These are phyloP conservation scores for Aureococcus anophagefferens DNA, from an alignment of 108 stramenopile species.

Conservation along the genomic window DNA sequence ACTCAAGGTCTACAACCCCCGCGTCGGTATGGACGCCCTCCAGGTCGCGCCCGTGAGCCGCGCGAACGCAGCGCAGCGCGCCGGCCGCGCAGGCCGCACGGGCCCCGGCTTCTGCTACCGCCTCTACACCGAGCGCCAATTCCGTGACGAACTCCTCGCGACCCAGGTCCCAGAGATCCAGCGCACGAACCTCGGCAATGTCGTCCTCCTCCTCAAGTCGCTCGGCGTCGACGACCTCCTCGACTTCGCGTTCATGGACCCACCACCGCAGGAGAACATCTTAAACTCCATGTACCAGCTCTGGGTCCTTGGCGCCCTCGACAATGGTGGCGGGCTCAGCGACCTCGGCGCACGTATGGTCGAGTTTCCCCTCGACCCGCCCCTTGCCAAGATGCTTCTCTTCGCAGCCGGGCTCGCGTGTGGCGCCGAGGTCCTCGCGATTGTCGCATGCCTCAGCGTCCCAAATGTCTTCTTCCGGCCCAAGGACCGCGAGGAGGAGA, in stretches of 20 bases:
- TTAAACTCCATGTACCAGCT: slow-evolving; percentile 91
- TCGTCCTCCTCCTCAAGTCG: too few relatives aligned
- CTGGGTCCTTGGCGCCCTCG: slow-evolving; percentile 93
- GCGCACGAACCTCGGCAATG: too few relatives aligned
- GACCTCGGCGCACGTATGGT: slow-evolving; percentile 77
- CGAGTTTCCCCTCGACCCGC: slow-evolving; percentile 92
- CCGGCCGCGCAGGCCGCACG: slow-evolving; percentile 86
- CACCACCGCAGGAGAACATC: slow-evolving; percentile 93
- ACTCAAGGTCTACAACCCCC: slow-evolving; percentile 53
- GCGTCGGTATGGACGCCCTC: slow-evolving; percentile 23
- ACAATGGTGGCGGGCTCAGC: slow-evolving; percentile 86
- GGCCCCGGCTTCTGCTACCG: slow-evolving; percentile 69
- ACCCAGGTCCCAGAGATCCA: too few relatives aligned
- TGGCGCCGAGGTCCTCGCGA: slow-evolving; percentile 79
- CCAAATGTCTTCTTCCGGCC: slow-evolving; percentile 91
- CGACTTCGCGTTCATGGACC: slow-evolving; percentile 96
- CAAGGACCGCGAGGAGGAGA: slow-evolving; percentile 92
- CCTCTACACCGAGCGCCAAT: not conserved
- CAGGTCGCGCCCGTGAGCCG: slow-evolving; percentile 62
- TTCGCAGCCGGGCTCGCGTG: slow-evolving; percentile 71
- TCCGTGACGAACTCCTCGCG: too few relatives aligned
- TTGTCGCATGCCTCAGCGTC: slow-evolving; percentile 90
- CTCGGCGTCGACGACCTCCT: slow-evolving; percentile 53
- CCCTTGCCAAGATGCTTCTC: slow-evolving; percentile 91
- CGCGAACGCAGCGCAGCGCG: slow-evolving; percentile 77